A percentile compares a stretch with the other conserved stretches of the same genome.
These are phyloP conservation scores for Dactylellina parvicollis DNA, from an alignment of 2,329 filamentous ascomycete genomes.

Conservation along the genomic window DNA sequence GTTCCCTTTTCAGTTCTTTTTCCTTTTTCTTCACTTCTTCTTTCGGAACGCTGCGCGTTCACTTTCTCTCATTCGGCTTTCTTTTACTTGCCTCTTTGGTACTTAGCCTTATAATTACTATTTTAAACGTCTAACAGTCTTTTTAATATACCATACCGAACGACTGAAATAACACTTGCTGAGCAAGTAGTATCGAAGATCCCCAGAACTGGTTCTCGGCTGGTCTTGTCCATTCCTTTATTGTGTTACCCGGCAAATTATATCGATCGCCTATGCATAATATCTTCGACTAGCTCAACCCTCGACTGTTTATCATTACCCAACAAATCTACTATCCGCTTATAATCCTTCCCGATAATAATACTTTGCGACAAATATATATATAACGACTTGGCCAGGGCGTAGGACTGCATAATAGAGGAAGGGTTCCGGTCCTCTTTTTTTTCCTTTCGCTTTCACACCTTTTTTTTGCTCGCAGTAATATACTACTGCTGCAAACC, in stretches of 20 bases:
- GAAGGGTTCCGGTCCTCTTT: conserved; percentile 6
- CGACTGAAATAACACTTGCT: conserved; percentile 26
- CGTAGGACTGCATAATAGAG: background rate
- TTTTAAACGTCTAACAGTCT: conserved; percentile 12
- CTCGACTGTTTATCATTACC: conserved; percentile 47
- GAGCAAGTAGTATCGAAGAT: conserved; percentile 51
- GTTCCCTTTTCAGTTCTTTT: conserved; percentile 26
- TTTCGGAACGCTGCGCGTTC: conserved; percentile 50
- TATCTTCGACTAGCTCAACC: conserved; percentile 32
- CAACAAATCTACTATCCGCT: conserved; percentile 6
- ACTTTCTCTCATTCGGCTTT: conserved; percentile 46
- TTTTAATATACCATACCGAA: conserved; percentile 14
- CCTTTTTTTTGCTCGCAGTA: background rate
- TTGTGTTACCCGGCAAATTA: conserved; percentile 26
- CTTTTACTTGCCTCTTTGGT: conserved; percentile 22
- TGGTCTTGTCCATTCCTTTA: conserved; percentile 40
- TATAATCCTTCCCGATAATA: background rate
- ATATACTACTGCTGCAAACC: conserved; percentile 5
- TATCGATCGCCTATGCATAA: conserved; percentile 36
- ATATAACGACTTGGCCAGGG: background rate
- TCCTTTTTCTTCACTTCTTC: conserved; percentile 18
- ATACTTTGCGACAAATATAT: background rate
- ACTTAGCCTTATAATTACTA: conserved; percentile 38
- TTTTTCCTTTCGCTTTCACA: conserved; percentile 1
- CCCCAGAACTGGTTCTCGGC: conserved; percentile 39